A percentile compares a stretch with the other conserved stretches of the same genome.
These are phyloP conservation scores for Rhizophora apiculata DNA, from an alignment of 345 rosid species.

Conservation along the genomic window DNA sequence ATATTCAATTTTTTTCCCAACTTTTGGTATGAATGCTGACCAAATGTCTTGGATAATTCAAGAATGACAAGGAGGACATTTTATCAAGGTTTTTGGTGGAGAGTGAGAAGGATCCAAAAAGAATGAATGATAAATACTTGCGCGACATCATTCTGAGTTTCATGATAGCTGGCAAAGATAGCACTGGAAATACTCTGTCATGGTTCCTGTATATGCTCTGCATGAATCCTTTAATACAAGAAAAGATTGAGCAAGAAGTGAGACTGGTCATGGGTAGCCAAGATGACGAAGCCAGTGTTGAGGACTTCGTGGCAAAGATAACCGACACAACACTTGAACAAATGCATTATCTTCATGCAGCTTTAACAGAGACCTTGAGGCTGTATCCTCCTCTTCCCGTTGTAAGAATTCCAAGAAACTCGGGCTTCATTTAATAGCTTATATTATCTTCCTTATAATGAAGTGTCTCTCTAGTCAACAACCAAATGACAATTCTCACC, in stretches of 20 bases:
- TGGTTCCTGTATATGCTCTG: slow-evolving; percentile 34
- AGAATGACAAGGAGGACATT: slow-evolving; percentile 23
- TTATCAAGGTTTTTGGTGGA: slow-evolving; percentile 26
- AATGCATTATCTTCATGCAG: slow-evolving; percentile 35
- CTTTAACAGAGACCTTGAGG: slow-evolving; percentile 31
- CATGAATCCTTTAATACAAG: slow-evolving; percentile 23
- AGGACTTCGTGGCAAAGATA: slow-evolving; percentile 18
- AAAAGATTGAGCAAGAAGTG: slow-evolving; percentile 22
- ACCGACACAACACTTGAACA: slow-evolving; percentile 16
- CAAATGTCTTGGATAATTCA: not conserved
- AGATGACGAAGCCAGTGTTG: not conserved
- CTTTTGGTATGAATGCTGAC: not conserved
- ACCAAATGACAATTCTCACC: too few relatives aligned
- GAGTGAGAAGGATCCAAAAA: slow-evolving; percentile 14
- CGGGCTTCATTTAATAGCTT: too few relatives aligned
- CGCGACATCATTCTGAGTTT: slow-evolving; percentile 30
- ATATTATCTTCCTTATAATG: too few relatives aligned
- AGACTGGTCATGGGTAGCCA: slow-evolving; percentile 11
- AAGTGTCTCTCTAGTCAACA: too few relatives aligned
- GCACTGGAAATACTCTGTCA: slow-evolving; percentile 22
- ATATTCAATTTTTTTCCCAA: too few relatives aligned
- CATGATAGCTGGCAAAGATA: slow-evolving; percentile 30
- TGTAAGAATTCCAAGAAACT: slow-evolving; percentile 11
- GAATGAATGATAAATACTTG: slow-evolving; percentile 19
- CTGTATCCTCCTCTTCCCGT: slow-evolving; percentile 30